Percentiles rank a stretch among this genome's conserved stretches.
phyloP scores from a whole-genome alignment of 192 early-diverging fungal genomes.

The Phycomyces blakesleeanus region DNA sequence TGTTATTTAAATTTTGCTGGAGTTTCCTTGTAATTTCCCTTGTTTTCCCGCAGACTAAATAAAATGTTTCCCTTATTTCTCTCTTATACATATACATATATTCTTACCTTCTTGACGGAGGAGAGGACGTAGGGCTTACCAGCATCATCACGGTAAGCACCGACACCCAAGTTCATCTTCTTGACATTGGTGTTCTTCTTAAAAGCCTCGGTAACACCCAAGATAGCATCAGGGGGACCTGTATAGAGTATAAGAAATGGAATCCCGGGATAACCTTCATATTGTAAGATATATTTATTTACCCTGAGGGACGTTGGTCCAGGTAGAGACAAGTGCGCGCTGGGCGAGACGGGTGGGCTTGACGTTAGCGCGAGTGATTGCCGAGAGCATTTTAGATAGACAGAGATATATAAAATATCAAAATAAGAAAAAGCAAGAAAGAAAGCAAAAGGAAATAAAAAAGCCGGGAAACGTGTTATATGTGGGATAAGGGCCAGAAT shows the following conservation, averaged over 20 bases:
- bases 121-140: constrained; percentile 91
- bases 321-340: constrained; percentile 47
- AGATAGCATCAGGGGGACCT: constrained; percentile 78
- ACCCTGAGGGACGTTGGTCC: constrained; percentile 57
- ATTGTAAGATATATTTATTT: constrained; percentile 7
- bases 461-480: not conserved
- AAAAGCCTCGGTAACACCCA: constrained; percentile 92
- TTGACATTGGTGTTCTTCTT: constrained; percentile 82
- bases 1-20: no score
- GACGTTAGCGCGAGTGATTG: constrained; percentile 20
- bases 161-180: constrained; percentile 99
- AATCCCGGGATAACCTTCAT: not conserved
- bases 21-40: no score
- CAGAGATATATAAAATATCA: not conserved
- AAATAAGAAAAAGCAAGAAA: not conserved
- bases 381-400: constrained; percentile 30
- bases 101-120: constrained; percentile 76
- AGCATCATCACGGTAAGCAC: constrained; percentile 92
- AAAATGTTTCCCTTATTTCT: no score
- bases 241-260: not conserved
- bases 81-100: no score
- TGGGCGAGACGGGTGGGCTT: constrained; percentile 18
- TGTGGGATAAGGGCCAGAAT: not conserved
- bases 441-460: not conserved
- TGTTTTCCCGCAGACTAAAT: no score